phyloP scores from a whole-genome alignment of 2,329 filamentous ascomycete species.

The Phialophora expanda region DNA sequence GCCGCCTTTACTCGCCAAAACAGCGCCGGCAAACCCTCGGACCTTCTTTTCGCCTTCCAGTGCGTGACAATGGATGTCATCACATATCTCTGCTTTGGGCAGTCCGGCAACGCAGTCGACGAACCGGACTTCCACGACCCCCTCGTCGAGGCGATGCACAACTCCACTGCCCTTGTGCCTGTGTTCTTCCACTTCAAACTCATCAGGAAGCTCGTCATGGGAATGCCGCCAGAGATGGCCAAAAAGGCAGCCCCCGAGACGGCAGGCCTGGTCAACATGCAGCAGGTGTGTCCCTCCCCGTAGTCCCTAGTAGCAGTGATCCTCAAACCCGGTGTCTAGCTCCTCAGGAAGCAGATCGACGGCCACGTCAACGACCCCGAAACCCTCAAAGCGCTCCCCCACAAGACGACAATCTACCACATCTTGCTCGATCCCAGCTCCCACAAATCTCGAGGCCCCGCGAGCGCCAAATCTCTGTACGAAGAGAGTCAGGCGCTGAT shows the following conservation, averaged over 20 bases:
- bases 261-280: conserved; percentile 34
- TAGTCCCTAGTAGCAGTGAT: too few species aligned
- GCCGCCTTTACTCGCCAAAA: conserved; percentile 32
- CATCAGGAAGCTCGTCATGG: conserved; percentile 47
- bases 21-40: conserved; percentile 37
- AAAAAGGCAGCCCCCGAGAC: conserved; percentile 34
- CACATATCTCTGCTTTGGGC: conserved; percentile 39
- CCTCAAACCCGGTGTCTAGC: background rate
- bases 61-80: conserved; percentile 41
- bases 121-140: conserved; percentile 37
- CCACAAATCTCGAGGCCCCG: conserved; percentile 7
- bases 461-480: conserved; percentile 34
- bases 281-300: background rate
- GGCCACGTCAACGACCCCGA: conserved; percentile 36
- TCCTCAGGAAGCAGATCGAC: conserved; percentile 31
- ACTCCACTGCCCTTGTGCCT: conserved; percentile 31
- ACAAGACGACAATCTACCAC: conserved; percentile 45
- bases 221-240: conserved; percentile 46
- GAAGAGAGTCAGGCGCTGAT: conserved; percentile 44
- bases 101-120: conserved; percentile 37
- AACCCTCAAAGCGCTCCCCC: conserved; percentile 36
- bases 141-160: conserved; percentile 40
- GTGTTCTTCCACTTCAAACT: conserved; percentile 40
- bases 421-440: conserved; percentile 36
- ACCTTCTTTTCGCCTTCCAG: conserved; percentile 44